Evolutionary conservation across 2,329 filamentous ascomycete genomes (phyloP).

Genomic region (Cryphonectria naterciae): DNA sequence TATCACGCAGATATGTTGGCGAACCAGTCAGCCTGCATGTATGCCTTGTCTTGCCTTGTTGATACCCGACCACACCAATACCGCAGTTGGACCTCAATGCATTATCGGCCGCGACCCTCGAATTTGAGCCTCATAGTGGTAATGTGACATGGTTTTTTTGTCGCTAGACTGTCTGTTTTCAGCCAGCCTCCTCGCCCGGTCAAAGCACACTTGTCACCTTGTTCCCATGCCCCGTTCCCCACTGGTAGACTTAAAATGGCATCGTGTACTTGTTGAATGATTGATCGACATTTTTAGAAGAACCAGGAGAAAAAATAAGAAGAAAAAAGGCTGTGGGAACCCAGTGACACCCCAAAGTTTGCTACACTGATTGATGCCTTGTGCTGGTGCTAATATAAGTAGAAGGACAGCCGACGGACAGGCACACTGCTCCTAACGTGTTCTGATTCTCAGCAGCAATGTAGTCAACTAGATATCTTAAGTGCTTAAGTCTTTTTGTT

Average conservation of each 20-base stretch:
- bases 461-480: not conserved
- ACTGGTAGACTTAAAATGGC: not conserved
- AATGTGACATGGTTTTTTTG: not conserved
- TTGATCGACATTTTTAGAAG: not conserved
- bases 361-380: not conserved
- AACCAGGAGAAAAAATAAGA: not conserved
- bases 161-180: not conserved
- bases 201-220: not conserved
- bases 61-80: not conserved
- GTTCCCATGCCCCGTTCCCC: not conserved
- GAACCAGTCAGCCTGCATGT: not conserved
- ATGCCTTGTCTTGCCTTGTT: not conserved
- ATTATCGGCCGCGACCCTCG: not conserved
- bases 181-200: not conserved
- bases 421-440: not conserved
- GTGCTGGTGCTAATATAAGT: not conserved
- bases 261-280: not conserved
- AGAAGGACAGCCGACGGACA: not conserved
- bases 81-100: not conserved
- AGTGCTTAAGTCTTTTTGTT: no score
- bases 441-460: not conserved
- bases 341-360: not conserved
- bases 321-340: not conserved
- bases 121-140: not conserved
- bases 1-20: not conserved